phyloP scores from a whole-genome alignment of 495 filamentous ascomycete species.

The Ascobolus immersus region DNA sequence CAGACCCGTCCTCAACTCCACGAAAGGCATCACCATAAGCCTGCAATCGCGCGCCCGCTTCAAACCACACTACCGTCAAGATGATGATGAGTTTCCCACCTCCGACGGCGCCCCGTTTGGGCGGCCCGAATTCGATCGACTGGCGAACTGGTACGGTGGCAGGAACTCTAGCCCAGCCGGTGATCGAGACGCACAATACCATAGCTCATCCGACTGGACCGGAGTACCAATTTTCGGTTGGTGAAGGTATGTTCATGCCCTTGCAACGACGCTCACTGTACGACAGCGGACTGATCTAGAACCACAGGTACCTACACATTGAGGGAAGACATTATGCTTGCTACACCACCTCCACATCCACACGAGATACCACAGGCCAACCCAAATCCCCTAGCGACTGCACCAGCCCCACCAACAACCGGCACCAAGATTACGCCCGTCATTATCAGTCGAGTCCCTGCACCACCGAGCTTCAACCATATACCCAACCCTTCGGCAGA shows the following conservation, averaged over 20 bases:
- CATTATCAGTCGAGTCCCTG: constrained; percentile 34
- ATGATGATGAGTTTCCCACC: no score
- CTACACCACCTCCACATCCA: constrained; percentile 83
- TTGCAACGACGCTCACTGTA: constrained; percentile 6
- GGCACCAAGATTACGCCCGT: constrained; percentile 72
- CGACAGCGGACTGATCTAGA: not conserved
- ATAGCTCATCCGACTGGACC: constrained; percentile 54
- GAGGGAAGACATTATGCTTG: constrained; percentile 69
- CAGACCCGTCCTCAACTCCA: no score
- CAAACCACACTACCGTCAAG: constrained; percentile 1
- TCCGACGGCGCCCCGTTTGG: no score
- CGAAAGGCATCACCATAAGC: no score
- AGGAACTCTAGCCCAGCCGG: not conserved
- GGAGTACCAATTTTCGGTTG: constrained; percentile 61
- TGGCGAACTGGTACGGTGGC: no score
- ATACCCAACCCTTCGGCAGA: constrained; percentile 28
- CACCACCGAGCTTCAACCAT: constrained; percentile 30
- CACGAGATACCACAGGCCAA: constrained; percentile 67
- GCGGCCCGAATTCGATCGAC: no score
- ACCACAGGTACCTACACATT: constrained; percentile 59
- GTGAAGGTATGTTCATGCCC: constrained; percentile 42
- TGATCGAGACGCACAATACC: constrained; percentile 71
- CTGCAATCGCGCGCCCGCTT: no score
- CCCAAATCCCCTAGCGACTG: constrained; percentile 71
- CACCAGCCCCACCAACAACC: constrained; percentile 47